Evolutionary conservation across 179 eudicot species (phyloP).

Genomic region (Corrigiola litoralis): DNA sequence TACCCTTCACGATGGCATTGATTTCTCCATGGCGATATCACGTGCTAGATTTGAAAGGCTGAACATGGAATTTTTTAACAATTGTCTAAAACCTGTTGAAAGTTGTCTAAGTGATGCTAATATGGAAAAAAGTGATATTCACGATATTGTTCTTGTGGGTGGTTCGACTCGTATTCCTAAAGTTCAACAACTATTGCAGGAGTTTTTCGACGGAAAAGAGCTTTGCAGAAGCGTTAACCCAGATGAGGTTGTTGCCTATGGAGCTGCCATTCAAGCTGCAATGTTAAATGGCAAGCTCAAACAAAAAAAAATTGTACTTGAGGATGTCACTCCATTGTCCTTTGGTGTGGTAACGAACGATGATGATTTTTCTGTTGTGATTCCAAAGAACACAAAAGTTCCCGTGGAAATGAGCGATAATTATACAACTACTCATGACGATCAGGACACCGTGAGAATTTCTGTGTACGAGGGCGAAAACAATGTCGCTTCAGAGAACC

Average conservation of each 20-base stretch:
- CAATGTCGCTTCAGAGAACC: slow-evolving; percentile 7
- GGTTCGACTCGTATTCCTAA: slow-evolving; percentile 24
- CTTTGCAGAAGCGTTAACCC: slow-evolving; percentile 14
- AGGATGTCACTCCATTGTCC: slow-evolving; percentile 35
- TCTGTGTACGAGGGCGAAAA: slow-evolving; percentile 30
- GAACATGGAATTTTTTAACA: slow-evolving; percentile 16
- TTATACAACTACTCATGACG: not conserved
- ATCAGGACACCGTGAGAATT: slow-evolving; percentile 4
- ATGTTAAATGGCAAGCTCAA: not conserved
- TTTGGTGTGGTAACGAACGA: slow-evolving; percentile 3
- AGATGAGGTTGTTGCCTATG: slow-evolving; percentile 27
- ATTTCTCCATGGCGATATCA: slow-evolving; percentile 12
- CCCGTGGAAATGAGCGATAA: slow-evolving; percentile 19
- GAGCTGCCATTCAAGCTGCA: slow-evolving; percentile 25
- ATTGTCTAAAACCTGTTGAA: slow-evolving; percentile 11
- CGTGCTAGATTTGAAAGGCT: slow-evolving; percentile 19
- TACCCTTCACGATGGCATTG: slow-evolving; percentile 19
- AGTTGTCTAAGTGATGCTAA: slow-evolving; percentile 18
- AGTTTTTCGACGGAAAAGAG: slow-evolving; percentile 16
- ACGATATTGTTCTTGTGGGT: slow-evolving; percentile 26
- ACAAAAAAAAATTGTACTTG: not conserved
- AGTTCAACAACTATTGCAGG: slow-evolving; percentile 16
- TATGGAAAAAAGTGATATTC: slow-evolving; percentile 10
- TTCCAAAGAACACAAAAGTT: slow-evolving; percentile 17
- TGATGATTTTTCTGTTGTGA: slow-evolving; percentile 1